These are phyloP conservation scores for Rhizophagus clarus DNA, from an alignment of 192 early-diverging fungal species.

Conservation along the genomic window DNA sequence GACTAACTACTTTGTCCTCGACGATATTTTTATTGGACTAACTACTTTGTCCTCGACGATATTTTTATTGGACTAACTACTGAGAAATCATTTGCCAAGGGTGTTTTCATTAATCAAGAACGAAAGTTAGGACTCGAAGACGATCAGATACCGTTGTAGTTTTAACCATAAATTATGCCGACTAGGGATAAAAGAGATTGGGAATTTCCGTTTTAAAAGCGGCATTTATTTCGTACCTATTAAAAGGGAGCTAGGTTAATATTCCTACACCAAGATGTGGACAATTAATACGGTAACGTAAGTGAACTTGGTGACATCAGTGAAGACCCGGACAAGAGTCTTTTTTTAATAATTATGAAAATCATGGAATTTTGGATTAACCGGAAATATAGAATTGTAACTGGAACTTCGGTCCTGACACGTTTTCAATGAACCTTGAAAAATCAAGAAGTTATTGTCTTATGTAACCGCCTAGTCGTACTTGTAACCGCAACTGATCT, in stretches of 20 bases:
- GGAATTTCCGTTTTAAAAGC: constrained; percentile 56
- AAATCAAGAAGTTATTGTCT: constrained; percentile 66
- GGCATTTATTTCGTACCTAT: constrained; percentile 50
- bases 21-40: constrained; percentile 78
- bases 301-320: constrained; percentile 72
- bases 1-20: no score
- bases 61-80: constrained; percentile 76
- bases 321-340: constrained; percentile 62
- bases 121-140: constrained; percentile 76
- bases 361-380: constrained; percentile 62
- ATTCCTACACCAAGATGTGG: constrained; percentile 75
- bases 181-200: constrained; percentile 76
- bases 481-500: constrained; percentile 76
- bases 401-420: constrained; percentile 58
- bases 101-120: constrained; percentile 69
- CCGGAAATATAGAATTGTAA: constrained; percentile 57
- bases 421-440: constrained; percentile 68
- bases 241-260: constrained; percentile 80
- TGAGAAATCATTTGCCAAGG: constrained; percentile 77
- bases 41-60: no score
- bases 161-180: constrained; percentile 79
- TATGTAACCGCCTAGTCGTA: not conserved
- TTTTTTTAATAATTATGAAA: constrained; percentile 44
- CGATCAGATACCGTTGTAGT: constrained; percentile 77
- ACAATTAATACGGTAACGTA: constrained; percentile 64